Percentiles rank a stretch among this genome's conserved stretches.
phyloP scores from a whole-genome alignment of 306 rosid species.

The Boehmeria nivea region DNA sequence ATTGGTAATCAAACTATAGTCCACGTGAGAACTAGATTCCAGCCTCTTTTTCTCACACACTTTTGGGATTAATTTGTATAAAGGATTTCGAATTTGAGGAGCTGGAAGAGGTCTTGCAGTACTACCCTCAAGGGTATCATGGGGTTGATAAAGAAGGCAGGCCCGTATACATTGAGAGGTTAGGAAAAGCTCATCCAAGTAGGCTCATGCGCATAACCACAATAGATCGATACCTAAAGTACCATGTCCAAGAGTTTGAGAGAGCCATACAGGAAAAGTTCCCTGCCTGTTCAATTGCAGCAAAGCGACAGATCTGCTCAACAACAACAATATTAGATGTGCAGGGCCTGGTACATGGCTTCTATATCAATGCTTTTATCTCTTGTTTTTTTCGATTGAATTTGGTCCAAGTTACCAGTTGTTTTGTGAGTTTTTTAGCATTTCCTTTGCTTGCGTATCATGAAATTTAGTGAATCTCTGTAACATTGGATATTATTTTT shows the following conservation, averaged over 20 bases:
- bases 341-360: constrained; percentile 81
- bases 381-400: too few species aligned
- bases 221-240: constrained; percentile 78
- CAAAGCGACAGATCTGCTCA: constrained; percentile 70
- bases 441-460: background rate
- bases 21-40: background rate
- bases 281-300: constrained; percentile 94
- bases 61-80: constrained; percentile 17
- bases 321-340: constrained; percentile 92
- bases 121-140: constrained; percentile 96
- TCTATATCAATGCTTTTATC: constrained; percentile 14
- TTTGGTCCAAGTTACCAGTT: background rate
- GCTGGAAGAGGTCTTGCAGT: constrained; percentile 87
- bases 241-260: constrained; percentile 97
- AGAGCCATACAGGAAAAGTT: constrained; percentile 78
- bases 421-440: background rate
- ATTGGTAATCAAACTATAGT: too few species aligned
- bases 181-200: constrained; percentile 95
- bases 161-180: constrained; percentile 91
- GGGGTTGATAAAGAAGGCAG: constrained; percentile 98
- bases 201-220: constrained; percentile 73
- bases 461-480: too few species aligned
- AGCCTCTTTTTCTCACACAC: background rate
- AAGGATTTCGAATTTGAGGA: constrained; percentile 91
- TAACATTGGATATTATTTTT: background rate